Conservation (phyloP, 1,139 yeast genomes). For the Yamadazyma diospyri region DNA sequence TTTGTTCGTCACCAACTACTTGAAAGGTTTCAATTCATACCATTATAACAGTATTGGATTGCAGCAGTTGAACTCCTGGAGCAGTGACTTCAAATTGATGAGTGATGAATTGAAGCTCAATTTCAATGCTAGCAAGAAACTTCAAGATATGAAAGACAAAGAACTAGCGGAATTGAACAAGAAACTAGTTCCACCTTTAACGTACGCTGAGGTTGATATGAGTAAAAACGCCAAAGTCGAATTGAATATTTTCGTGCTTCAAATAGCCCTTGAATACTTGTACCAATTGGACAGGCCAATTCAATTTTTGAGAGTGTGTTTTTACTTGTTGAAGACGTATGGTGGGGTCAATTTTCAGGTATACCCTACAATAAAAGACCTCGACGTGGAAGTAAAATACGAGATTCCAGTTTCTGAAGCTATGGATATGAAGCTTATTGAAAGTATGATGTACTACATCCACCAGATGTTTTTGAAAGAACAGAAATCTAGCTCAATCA, state of each 20-base stretch:
- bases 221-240: constrained; percentile 3
- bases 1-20: constrained; percentile 20
- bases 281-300: constrained; percentile 28
- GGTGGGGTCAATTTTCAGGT: constrained; percentile 24
- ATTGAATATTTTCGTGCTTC: constrained; percentile 31
- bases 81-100: constrained; percentile 6
- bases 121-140: constrained; percentile 5
- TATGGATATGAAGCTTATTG: constrained; percentile 16
- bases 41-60: constrained; percentile 6
- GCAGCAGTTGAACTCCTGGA: constrained; percentile 6
- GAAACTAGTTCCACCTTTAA: neutral
- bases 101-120: constrained; percentile 6
- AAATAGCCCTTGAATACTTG: constrained; percentile 30
- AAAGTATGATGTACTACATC: constrained; percentile 33
- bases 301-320: constrained; percentile 28
- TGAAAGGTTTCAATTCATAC: constrained; percentile 19
- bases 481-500: constrained; percentile 11
- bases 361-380: constrained; percentile 12
- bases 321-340: constrained; percentile 32
- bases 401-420: constrained; percentile 7
- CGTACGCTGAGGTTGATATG: constrained; percentile 1
- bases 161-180: constrained; percentile 2
- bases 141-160: constrained; percentile 1
- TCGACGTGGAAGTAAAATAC: constrained; percentile 11
- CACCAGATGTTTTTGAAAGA: constrained; percentile 14